A percentile compares a stretch with the other conserved stretches of the same genome.
Conservation (phyloP, 108 stramenopile genomes). For the Hondaea fermentalgiana region DNA sequence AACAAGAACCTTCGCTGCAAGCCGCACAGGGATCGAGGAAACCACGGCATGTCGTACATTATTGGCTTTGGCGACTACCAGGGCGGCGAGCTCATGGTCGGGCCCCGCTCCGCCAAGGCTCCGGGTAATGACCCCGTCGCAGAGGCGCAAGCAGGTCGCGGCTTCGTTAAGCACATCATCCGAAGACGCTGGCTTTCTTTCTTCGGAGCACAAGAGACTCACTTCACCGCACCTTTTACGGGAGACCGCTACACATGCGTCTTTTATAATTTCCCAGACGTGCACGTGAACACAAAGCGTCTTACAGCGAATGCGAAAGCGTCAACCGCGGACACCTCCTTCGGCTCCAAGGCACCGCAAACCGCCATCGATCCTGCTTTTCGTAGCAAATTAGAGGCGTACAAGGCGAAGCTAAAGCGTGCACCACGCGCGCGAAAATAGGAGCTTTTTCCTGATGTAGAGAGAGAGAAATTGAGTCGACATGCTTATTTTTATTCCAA, state of each 20-base stretch:
- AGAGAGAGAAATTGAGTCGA: no score
- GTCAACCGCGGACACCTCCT: background rate
- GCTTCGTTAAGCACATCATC: background rate
- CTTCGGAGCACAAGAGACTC: background rate
- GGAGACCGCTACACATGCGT: slow-evolving; percentile 15
- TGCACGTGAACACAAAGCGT: background rate
- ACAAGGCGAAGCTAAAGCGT: background rate
- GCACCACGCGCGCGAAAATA: no score
- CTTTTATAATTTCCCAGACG: slow-evolving; percentile 4
- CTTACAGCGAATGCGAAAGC: background rate
- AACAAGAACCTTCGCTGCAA: slow-evolving; percentile 1
- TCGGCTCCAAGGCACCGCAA: no score
- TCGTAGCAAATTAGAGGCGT: background rate
- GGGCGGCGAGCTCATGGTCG: background rate
- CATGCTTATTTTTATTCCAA: no score
- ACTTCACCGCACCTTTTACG: background rate
- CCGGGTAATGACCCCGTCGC: background rate
- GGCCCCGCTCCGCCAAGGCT: background rate
- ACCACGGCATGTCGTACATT: background rate
- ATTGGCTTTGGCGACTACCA: slow-evolving; percentile 14
- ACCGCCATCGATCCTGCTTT: background rate
- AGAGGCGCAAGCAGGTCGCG: background rate
- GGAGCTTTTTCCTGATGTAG: no score
- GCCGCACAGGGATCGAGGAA: background rate
- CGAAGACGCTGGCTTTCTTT: background rate